Percentiles rank a stretch among this genome's conserved stretches.
These are phyloP conservation scores for Thermothielavioides terrestris DNA, from an alignment of 495 filamentous ascomycete species.

Conservation along the genomic window DNA sequence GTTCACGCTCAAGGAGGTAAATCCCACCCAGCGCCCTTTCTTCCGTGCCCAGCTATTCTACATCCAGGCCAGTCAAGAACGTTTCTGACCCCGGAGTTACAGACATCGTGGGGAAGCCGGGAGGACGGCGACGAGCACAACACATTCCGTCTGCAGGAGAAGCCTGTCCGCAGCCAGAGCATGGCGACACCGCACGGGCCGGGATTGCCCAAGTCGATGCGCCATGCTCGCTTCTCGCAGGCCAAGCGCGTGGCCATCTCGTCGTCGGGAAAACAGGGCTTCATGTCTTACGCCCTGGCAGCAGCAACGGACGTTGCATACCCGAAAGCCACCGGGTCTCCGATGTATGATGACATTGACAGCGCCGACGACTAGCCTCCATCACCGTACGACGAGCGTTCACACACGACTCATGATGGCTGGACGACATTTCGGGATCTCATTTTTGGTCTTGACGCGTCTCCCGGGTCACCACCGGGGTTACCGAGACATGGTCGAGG, in stretches of 20 bases:
- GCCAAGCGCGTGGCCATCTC: conserved; percentile 9
- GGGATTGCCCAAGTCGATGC: conserved; percentile 18
- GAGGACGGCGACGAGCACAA: conserved; percentile 58
- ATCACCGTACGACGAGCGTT: background rate
- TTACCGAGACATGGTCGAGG: conserved; percentile 15
- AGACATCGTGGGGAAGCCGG: conserved; percentile 65
- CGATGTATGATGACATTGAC: conserved; percentile 1
- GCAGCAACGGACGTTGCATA: conserved; percentile 2
- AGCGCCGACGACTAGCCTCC: background rate
- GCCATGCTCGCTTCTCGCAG: conserved; percentile 8
- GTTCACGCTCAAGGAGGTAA: conserved; percentile 60
- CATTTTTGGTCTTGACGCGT: too few relatives aligned
- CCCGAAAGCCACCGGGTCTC: background rate
- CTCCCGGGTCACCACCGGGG: conserved; percentile 6
- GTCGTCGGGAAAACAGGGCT: conserved; percentile 11
- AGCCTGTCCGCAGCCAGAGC: conserved; percentile 39
- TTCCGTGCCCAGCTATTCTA: background rate
- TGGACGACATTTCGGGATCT: conserved; percentile 18
- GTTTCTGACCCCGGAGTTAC: background rate
- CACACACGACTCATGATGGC: conserved; percentile 16
- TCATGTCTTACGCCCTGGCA: conserved; percentile 1
- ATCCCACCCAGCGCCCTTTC: conserved; percentile 13
- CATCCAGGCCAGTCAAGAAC: too few relatives aligned
- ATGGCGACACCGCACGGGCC: conserved; percentile 37
- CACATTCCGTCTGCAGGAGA: conserved; percentile 44